Conservation (phyloP, 331 rosid species). For the Acacia pycnantha region DNA sequence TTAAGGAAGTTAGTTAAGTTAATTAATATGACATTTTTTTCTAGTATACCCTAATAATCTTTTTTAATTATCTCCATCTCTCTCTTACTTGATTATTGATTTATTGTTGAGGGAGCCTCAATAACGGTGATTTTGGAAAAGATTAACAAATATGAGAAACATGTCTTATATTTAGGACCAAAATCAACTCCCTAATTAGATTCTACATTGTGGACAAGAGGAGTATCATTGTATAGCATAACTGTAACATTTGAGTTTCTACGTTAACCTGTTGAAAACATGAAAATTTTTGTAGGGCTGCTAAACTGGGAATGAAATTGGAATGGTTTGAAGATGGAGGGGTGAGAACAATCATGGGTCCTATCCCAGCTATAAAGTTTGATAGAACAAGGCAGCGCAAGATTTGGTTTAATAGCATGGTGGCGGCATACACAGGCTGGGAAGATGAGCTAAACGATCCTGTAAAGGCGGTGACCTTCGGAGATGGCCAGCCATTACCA, state of each 20-base stretch:
- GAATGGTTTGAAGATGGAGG: slow-evolving; percentile 82
- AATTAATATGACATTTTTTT: too few relatives aligned
- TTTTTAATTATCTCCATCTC: too few relatives aligned
- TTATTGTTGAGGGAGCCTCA: too few relatives aligned
- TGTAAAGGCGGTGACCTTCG: slow-evolving; percentile 57
- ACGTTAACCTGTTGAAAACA: background rate
- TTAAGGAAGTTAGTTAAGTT: too few relatives aligned
- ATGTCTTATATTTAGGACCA: too few relatives aligned
- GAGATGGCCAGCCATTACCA: slow-evolving; percentile 59
- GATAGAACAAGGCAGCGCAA: slow-evolving; percentile 44
- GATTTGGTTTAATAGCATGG: slow-evolving; percentile 75
- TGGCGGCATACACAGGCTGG: slow-evolving; percentile 67
- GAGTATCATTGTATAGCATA: background rate
- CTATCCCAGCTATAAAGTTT: slow-evolving; percentile 64
- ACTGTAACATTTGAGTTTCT: background rate
- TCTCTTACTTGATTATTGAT: too few relatives aligned
- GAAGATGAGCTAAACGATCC: slow-evolving; percentile 55
- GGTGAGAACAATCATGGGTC: slow-evolving; percentile 79
- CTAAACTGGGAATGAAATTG: slow-evolving; percentile 73
- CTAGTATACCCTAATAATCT: too few relatives aligned
- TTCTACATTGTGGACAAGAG: too few relatives aligned
- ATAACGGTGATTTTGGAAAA: too few relatives aligned
- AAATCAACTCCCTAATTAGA: too few relatives aligned
- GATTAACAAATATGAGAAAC: too few relatives aligned
- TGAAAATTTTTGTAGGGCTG: slow-evolving; percentile 52